Conservation (phyloP, 345 rosid genomes). For the Camelina laxa region DNA sequence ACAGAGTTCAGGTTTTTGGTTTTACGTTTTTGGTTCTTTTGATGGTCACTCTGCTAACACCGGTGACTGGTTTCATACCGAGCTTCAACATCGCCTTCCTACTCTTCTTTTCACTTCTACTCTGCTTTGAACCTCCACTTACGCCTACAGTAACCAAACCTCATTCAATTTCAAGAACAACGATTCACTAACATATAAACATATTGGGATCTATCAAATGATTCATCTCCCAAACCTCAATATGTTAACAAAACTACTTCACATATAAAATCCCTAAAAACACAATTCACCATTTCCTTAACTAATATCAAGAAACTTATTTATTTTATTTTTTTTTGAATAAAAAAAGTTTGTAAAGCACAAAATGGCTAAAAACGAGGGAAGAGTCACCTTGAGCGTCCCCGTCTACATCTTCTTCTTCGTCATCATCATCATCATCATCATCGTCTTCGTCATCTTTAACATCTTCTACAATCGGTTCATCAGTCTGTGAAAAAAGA, state of each 20-base stretch:
- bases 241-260: background rate
- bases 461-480: conserved; percentile 68
- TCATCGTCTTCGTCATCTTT: conserved; percentile 73
- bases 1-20: conserved; percentile 5
- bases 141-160: conserved; percentile 52
- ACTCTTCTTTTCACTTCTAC: conserved; percentile 89
- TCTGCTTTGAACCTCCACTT: conserved; percentile 77
- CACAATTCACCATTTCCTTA: background rate
- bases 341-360: no score
- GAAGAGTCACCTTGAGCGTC: conserved; percentile 52
- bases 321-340: no score
- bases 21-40: conserved; percentile 80
- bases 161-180: background rate
- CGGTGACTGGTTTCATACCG: conserved; percentile 82
- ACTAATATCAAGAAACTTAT: background rate
- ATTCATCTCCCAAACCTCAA: background rate
- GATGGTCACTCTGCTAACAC: conserved; percentile 82
- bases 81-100: conserved; percentile 88
- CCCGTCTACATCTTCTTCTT: conserved; percentile 71
- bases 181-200: background rate
- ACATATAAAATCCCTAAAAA: background rate
- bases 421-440: conserved; percentile 71
- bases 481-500: conserved; percentile 49
- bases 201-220: background rate
- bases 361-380: background rate